These are phyloP conservation scores for Candida nanaspora DNA, from an alignment of 805 yeast species.

Conservation along the genomic window DNA sequence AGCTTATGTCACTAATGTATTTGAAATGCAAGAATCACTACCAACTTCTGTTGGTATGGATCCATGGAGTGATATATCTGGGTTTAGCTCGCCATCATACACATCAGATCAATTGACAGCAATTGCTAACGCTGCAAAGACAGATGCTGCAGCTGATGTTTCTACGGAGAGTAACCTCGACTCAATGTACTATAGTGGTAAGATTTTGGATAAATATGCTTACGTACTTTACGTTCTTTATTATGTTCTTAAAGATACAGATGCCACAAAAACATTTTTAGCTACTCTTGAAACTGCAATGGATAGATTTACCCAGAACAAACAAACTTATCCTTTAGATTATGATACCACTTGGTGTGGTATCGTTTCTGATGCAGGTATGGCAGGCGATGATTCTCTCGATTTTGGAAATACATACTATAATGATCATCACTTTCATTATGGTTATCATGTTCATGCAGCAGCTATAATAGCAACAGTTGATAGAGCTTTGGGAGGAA, in stretches of 20 bases:
- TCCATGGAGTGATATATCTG: conserved; percentile 50
- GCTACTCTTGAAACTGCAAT: conserved; percentile 57
- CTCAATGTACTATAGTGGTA: conserved; percentile 74
- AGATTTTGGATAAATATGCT: conserved; percentile 80
- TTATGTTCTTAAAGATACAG: conserved; percentile 50
- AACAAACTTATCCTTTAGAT: conserved; percentile 59
- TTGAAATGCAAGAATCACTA: conserved; percentile 34
- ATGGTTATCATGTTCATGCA: conserved; percentile 68
- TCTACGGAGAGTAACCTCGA: conserved; percentile 36
- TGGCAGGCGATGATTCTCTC: conserved; percentile 37
- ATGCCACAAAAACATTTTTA: conserved; percentile 44
- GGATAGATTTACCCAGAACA: conserved; percentile 56
- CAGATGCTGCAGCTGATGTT: conserved; percentile 35
- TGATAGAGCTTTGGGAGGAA: conserved; percentile 41
- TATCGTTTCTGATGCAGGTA: conserved; percentile 57
- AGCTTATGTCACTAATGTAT: conserved; percentile 34
- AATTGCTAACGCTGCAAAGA: conserved; percentile 25
- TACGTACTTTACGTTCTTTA: conserved; percentile 67
- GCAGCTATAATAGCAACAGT: conserved; percentile 55
- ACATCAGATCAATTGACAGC: conserved; percentile 12
- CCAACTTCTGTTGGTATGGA: conserved; percentile 37
- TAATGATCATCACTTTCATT: conserved; percentile 74
- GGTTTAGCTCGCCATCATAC: conserved; percentile 17
- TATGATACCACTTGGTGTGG: conserved; percentile 79
- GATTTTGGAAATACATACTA: conserved; percentile 72